Percentiles rank a stretch among this genome's conserved stretches.
phyloP scores from a whole-genome alignment of 2,329 filamentous ascomycete genomes.

The Pseudogymnoascus sp. region DNA sequence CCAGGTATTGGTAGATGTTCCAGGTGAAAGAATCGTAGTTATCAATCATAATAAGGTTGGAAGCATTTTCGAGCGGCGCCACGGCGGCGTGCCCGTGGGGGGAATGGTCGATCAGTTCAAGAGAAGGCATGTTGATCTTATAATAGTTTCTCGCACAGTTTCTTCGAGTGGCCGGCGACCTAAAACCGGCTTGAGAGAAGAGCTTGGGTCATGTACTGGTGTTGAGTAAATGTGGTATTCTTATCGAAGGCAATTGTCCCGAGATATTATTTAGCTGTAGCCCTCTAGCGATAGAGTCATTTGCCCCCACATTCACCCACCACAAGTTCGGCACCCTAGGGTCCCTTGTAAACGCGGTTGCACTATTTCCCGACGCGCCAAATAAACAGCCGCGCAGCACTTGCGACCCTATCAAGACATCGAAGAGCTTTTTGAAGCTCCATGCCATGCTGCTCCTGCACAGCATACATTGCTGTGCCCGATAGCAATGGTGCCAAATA shows the following conservation, averaged over 20 bases:
- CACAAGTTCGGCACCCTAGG: not conserved
- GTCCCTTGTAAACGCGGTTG: slow-evolving; percentile 2
- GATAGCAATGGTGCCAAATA: slow-evolving; percentile 63
- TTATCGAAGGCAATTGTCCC: not conserved
- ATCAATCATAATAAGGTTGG: slow-evolving; percentile 91
- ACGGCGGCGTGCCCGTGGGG: slow-evolving; percentile 75
- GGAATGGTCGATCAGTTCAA: slow-evolving; percentile 69
- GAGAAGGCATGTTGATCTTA: slow-evolving; percentile 35
- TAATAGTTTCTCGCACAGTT: not conserved
- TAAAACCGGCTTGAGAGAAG: not conserved
- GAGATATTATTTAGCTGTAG: slow-evolving; percentile 4
- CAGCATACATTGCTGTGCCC: slow-evolving; percentile 39
- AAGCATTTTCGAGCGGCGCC: slow-evolving; percentile 67
- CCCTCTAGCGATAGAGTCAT: slow-evolving; percentile 1
- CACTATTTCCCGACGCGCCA: slow-evolving; percentile 14
- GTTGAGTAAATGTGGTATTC: not conserved
- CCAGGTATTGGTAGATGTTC: slow-evolving; percentile 98
- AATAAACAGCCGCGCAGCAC: slow-evolving; percentile 14
- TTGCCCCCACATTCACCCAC: slow-evolving; percentile 9
- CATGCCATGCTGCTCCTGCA: slow-evolving; percentile 20
- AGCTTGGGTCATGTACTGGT: slow-evolving; percentile 2
- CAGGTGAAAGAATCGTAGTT: slow-evolving; percentile 99
- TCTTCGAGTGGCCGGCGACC: not conserved
- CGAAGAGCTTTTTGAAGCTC: slow-evolving; percentile 25
- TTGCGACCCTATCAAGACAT: slow-evolving; percentile 9